Evolutionary conservation across 139 green algal species (phyloP).

Genomic region (Marvania coccoides): DNA sequence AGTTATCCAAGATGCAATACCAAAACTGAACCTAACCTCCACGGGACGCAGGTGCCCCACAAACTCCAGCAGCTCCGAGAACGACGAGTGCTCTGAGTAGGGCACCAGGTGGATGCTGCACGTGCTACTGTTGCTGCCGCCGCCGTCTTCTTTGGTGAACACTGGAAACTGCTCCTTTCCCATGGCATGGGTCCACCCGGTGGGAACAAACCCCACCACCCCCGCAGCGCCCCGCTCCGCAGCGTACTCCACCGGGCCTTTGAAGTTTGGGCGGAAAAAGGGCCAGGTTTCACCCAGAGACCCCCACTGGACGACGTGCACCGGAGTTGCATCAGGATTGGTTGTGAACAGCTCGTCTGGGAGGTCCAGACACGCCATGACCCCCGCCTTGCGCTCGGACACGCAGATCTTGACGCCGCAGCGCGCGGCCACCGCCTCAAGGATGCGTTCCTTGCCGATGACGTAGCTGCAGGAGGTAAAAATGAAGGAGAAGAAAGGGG

Average conservation of each 20-base stretch:
- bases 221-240: slow-evolving; percentile 33
- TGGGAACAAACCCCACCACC: slow-evolving; percentile 83
- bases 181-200: slow-evolving; percentile 80
- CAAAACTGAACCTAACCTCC: slow-evolving; percentile 38
- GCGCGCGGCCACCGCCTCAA: slow-evolving; percentile 41
- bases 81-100: slow-evolving; percentile 86
- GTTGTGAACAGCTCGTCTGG: slow-evolving; percentile 46
- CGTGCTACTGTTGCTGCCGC: too few relatives aligned
- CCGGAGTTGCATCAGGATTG: slow-evolving; percentile 28
- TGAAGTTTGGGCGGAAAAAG: slow-evolving; percentile 89
- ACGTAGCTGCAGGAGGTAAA: slow-evolving; percentile 1
- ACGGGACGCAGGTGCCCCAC: slow-evolving; percentile 59
- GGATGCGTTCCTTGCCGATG: slow-evolving; percentile 79
- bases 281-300: slow-evolving; percentile 70
- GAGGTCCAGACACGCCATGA: slow-evolving; percentile 44
- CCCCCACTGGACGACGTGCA: slow-evolving; percentile 53
- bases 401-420: slow-evolving; percentile 47
- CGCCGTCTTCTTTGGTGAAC: too few relatives aligned
- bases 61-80: slow-evolving; percentile 69
- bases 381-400: slow-evolving; percentile 43
- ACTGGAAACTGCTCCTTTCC: slow-evolving; percentile 25
- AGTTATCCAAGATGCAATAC: too few relatives aligned
- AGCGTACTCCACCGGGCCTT: slow-evolving; percentile 48
- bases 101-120: slow-evolving; percentile 65
- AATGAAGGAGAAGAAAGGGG: background rate